These are phyloP conservation scores for Tricholoma furcatifolium DNA, from an alignment of 768 basidiomycete species.

Conservation along the genomic window DNA sequence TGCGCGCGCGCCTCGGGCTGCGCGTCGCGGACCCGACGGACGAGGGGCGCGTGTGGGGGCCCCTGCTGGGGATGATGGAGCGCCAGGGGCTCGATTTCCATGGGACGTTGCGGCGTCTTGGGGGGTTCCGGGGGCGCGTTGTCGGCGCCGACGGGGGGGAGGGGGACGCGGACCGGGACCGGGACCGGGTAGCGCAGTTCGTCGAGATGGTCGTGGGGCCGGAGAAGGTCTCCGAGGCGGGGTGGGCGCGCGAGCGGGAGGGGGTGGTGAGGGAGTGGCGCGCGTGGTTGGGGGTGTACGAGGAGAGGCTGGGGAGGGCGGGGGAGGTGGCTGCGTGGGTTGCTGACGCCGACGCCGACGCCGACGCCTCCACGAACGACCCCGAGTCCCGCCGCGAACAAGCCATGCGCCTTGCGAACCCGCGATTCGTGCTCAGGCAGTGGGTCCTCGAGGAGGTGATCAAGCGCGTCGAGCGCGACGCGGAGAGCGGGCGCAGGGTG, in stretches of 20 bases:
- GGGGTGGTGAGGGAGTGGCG: slow-evolving; percentile 52
- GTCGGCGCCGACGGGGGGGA: too few relatives aligned
- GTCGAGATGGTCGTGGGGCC: slow-evolving; percentile 43
- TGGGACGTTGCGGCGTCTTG: slow-evolving; percentile 74
- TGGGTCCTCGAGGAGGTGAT: slow-evolving; percentile 97
- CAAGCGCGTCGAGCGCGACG: slow-evolving; percentile 64
- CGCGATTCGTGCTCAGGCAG: slow-evolving; percentile 90
- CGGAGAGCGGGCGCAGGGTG: slow-evolving; percentile 58
- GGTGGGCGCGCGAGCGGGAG: slow-evolving; percentile 29
- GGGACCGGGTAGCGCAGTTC: slow-evolving; percentile 20
- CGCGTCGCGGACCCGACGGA: slow-evolving; percentile 54
- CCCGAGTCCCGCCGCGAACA: too few relatives aligned
- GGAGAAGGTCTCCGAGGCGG: slow-evolving; percentile 44
- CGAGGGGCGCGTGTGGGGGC: slow-evolving; percentile 56
- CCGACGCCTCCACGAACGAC: too few relatives aligned
- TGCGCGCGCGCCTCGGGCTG: slow-evolving; percentile 84
- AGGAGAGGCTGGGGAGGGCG: slow-evolving; percentile 55
- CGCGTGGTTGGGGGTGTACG: slow-evolving; percentile 65
- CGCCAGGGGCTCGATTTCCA: slow-evolving; percentile 84
- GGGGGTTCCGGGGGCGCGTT: slow-evolving; percentile 47
- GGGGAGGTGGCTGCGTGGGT: slow-evolving; percentile 39
- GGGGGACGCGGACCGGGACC: too few relatives aligned
- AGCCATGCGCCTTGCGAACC: slow-evolving; percentile 67
- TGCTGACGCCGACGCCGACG: background rate
- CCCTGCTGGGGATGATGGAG: slow-evolving; percentile 75